These are phyloP conservation scores for Zopfia rhizophila DNA, from an alignment of 2,329 filamentous ascomycete species.

Conservation along the genomic window DNA sequence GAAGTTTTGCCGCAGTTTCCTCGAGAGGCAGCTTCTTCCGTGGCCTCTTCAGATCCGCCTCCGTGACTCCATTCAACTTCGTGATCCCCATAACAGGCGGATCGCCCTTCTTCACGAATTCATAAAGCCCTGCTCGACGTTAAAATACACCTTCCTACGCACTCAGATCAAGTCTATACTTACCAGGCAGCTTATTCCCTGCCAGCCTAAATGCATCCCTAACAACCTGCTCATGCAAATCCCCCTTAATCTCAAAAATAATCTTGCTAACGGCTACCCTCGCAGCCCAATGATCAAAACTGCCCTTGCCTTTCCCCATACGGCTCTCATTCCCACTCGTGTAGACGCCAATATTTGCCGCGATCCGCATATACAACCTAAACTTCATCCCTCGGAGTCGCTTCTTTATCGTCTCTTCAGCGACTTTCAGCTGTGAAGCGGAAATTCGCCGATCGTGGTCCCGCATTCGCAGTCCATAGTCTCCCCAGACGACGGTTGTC, in stretches of 20 bases:
- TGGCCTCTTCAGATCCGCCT: constrained; percentile 84
- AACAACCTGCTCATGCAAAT: constrained; percentile 93
- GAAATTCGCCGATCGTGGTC: constrained; percentile 94
- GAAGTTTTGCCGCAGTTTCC: constrained; percentile 74
- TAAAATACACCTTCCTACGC: background rate
- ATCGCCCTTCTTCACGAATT: constrained; percentile 94
- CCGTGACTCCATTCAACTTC: constrained; percentile 79
- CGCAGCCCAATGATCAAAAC: constrained; percentile 95
- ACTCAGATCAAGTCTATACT: constrained; percentile 36
- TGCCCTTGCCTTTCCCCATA: constrained; percentile 99
- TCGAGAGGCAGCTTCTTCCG: constrained; percentile 71
- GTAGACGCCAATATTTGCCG: constrained; percentile 94
- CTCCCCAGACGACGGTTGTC: constrained; percentile 95
- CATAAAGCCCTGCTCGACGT: constrained; percentile 74
- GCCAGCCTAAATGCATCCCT: constrained; percentile 93
- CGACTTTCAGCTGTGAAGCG: constrained; percentile 85
- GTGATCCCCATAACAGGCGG: constrained; percentile 91
- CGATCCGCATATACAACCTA: constrained; percentile 88
- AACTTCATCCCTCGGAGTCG: constrained; percentile 91
- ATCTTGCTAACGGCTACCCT: constrained; percentile 91
- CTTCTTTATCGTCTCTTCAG: constrained; percentile 91
- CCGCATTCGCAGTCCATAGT: constrained; percentile 92
- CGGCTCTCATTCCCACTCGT: constrained; percentile 94
- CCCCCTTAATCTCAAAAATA: constrained; percentile 90
- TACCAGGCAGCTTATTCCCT: constrained; percentile 93